phyloP scores from a whole-genome alignment of 106 monocot species.

The Allium cepa region DNA sequence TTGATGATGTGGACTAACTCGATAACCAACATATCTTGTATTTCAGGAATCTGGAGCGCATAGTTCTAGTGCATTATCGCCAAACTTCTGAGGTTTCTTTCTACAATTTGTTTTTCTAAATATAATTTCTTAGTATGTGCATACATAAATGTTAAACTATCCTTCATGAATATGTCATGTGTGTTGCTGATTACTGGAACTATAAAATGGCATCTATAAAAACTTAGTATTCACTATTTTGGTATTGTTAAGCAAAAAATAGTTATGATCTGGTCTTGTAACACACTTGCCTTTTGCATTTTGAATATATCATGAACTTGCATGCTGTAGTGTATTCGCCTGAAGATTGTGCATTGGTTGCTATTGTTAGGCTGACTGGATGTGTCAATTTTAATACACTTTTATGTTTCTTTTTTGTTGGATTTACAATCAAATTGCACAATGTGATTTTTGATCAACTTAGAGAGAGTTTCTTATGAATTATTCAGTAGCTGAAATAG shows the following conservation, averaged over 20 bases:
- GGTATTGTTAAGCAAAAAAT: neutral
- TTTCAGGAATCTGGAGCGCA: conserved; percentile 73
- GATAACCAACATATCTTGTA: conserved; percentile 10
- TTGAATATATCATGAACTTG: neutral
- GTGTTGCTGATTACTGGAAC: neutral
- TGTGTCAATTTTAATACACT: no score
- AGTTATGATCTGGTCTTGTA: neutral
- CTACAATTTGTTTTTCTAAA: neutral
- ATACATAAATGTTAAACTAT: neutral
- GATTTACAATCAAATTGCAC: no score
- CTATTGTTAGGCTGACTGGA: no score
- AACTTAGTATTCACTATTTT: neutral
- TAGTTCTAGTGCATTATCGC: conserved; percentile 95
- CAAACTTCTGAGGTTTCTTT: conserved; percentile 46
- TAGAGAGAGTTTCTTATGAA: no score
- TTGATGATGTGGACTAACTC: neutral
- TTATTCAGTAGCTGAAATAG: no score
- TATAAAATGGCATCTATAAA: neutral
- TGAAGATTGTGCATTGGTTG: no score
- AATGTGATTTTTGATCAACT: no score
- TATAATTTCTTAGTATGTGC: neutral
- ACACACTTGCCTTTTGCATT: neutral
- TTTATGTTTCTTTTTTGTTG: no score
- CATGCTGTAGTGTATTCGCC: neutral
- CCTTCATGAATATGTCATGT: no score